Evolutionary conservation across 805 yeast genomes (phyloP).

Genomic region (Lachancea mirantina): DNA sequence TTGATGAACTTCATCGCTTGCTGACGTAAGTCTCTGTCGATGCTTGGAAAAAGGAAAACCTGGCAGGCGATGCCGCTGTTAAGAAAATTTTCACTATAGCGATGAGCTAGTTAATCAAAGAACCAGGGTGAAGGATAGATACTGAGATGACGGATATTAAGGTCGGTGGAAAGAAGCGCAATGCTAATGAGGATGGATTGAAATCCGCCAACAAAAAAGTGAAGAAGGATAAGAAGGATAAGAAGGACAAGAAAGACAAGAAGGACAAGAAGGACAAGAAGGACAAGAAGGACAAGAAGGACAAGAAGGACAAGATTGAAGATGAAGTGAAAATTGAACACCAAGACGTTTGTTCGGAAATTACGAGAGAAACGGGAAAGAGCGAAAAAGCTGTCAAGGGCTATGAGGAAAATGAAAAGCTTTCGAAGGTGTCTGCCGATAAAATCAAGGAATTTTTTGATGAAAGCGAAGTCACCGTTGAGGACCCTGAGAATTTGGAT

Average conservation of each 20-base stretch:
- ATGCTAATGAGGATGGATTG: conserved; percentile 23
- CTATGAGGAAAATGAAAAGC: conserved; percentile 36
- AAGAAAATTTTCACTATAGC: conserved; percentile 13
- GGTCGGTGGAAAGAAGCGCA: too few species aligned
- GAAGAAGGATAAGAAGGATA: conserved; percentile 29
- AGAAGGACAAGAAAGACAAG: conserved; percentile 29
- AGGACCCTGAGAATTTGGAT: conserved; percentile 49
- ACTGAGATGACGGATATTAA: too few species aligned
- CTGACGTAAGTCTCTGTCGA: too few species aligned
- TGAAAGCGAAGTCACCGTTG: conserved; percentile 72
- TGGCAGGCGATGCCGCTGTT: conserved; percentile 1
- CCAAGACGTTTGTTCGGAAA: conserved; percentile 16
- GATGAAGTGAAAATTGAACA: conserved; percentile 33
- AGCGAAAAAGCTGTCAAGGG: conserved; percentile 6
- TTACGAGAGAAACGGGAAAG: conserved; percentile 13
- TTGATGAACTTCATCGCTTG: too few species aligned
- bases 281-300: conserved; percentile 31
- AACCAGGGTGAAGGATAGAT: too few species aligned
- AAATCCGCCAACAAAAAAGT: conserved; percentile 31
- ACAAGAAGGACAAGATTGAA: conserved; percentile 33
- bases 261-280: conserved; percentile 26
- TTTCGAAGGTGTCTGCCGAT: conserved; percentile 39
- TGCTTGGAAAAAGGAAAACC: conserved; percentile 2
- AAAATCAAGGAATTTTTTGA: conserved; percentile 57
- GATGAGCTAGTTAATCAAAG: too few species aligned